Conservation (phyloP, 1,284 basidiomycete genomes). For the Somion occarium region DNA sequence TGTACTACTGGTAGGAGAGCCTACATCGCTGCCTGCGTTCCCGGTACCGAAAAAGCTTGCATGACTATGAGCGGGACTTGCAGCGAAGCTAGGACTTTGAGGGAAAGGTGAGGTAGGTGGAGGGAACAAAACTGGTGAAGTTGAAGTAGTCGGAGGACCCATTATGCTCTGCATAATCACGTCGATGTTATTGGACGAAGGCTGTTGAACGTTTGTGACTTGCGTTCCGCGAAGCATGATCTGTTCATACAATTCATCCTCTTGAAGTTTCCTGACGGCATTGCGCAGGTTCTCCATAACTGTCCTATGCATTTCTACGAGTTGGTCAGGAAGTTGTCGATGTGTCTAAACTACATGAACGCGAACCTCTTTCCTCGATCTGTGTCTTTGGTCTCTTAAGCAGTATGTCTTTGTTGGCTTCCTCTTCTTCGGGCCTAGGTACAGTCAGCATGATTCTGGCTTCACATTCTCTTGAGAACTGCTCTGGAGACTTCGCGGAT, state of each 20-base stretch:
- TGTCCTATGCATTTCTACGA: conserved; percentile 27
- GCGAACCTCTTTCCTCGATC: conserved; percentile 35
- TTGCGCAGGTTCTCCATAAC: conserved; percentile 49
- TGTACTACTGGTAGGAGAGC: background rate
- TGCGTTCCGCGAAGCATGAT: conserved; percentile 52
- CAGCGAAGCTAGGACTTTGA: background rate
- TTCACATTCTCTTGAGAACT: conserved; percentile 50
- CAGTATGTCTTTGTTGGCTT: conserved; percentile 31
- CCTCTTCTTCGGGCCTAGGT: conserved; percentile 40
- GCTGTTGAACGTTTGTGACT: conserved; percentile 44
- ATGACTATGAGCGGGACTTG: conserved; percentile 6
- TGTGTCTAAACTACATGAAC: too few species aligned
- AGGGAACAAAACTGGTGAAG: background rate
- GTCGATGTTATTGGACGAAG: conserved; percentile 55
- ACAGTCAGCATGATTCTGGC: conserved; percentile 39
- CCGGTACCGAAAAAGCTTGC: background rate
- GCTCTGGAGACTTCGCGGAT: conserved; percentile 42
- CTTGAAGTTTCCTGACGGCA: conserved; percentile 52
- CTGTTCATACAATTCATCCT: conserved; percentile 62
- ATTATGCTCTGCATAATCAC: conserved; percentile 61
- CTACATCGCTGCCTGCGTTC: background rate
- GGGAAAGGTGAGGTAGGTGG: conserved; percentile 2
- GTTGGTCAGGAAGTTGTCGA: conserved; percentile 22
- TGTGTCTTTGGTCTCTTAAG: conserved; percentile 17
- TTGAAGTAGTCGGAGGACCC: conserved; percentile 11